These are phyloP conservation scores for Hypoxylon rubiginosum DNA, from an alignment of 2,329 filamentous ascomycete species.

Conservation along the genomic window DNA sequence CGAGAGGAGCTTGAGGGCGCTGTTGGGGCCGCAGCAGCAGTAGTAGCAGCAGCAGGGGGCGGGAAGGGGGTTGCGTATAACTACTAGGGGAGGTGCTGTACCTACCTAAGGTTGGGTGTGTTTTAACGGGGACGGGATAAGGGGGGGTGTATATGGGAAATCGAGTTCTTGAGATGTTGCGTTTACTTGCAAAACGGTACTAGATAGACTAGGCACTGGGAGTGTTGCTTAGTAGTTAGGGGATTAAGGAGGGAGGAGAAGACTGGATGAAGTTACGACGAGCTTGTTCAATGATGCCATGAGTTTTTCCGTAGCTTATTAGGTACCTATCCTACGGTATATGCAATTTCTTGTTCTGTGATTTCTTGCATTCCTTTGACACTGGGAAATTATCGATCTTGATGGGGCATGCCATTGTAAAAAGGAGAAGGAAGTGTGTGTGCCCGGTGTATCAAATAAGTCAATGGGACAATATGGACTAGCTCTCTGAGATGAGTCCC, in stretches of 20 bases:
- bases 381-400: not conserved
- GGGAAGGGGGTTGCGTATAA: not conserved
- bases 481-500: not conserved
- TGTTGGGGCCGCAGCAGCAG: constrained; percentile 36
- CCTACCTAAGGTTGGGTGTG: not conserved
- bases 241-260: not conserved
- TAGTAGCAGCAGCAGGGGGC: too few relatives aligned
- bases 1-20: constrained; percentile 36
- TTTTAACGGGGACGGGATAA: not conserved
- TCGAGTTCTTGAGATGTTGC: not conserved
- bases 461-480: not conserved
- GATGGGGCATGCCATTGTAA: not conserved
- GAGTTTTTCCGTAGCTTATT: too few relatives aligned
- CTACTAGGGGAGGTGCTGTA: too few relatives aligned
- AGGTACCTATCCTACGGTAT: too few relatives aligned
- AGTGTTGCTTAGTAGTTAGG: not conserved
- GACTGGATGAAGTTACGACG: not conserved
- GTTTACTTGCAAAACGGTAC: not conserved
- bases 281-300: not conserved
- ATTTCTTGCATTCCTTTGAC: not conserved
- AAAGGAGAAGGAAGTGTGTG: too few relatives aligned
- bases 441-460: too few relatives aligned
- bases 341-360: not conserved
- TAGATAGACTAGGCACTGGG: not conserved
- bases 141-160: not conserved